Evolutionary conservation across 345 rosid species (phyloP).

Genomic region (Punica granatum): DNA sequence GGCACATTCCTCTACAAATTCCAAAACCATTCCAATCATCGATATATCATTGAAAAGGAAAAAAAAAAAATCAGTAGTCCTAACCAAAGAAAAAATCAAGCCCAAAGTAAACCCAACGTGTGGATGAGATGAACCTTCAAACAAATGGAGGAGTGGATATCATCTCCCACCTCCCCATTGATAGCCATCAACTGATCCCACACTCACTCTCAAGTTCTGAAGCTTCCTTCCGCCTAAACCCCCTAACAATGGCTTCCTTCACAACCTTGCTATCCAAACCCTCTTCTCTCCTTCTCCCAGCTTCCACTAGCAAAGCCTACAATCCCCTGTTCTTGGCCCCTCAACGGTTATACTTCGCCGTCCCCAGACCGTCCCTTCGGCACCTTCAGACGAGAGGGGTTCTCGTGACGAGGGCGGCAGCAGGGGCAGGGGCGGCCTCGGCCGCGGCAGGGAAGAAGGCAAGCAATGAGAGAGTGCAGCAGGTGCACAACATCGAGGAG

Average conservation of each 20-base stretch:
- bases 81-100: background rate
- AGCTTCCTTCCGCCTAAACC: too few relatives aligned
- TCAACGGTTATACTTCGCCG: constrained; percentile 3
- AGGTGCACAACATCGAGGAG: constrained; percentile 66
- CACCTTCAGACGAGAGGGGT: constrained; percentile 18
- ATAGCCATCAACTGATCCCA: background rate
- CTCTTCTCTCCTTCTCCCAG: constrained; percentile 11
- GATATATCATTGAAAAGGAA: too few relatives aligned
- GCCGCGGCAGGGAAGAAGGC: constrained; percentile 34
- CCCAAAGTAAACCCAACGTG: background rate
- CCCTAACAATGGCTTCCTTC: constrained; percentile 42
- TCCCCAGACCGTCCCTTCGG: constrained; percentile 15
- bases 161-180: background rate
- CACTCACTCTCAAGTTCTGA: too few relatives aligned
- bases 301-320: constrained; percentile 18
- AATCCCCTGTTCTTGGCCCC: constrained; percentile 18
- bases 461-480: constrained; percentile 46
- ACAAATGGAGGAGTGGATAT: constrained; percentile 2
- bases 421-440: constrained; percentile 51
- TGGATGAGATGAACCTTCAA: constrained; percentile 3
- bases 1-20: too few relatives aligned
- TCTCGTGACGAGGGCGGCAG: constrained; percentile 13
- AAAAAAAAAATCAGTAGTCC: background rate
- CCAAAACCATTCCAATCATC: background rate
- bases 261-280: constrained; percentile 47